Evolutionary conservation across 2,329 filamentous ascomycete species (phyloP).

Genomic region (Colletotrichum endophyticum): DNA sequence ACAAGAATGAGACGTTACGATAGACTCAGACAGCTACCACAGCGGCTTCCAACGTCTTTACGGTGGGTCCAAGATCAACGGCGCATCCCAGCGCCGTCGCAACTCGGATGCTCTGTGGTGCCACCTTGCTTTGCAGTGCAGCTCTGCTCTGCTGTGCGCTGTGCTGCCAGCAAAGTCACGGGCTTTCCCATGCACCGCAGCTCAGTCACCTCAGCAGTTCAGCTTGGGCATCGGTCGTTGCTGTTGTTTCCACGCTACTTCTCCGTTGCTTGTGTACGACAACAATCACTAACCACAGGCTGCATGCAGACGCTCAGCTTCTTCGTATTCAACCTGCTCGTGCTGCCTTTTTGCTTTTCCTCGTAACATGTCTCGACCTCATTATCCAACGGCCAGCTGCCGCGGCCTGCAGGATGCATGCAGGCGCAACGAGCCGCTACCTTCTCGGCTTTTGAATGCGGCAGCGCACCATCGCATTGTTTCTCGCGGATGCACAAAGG

Average conservation of each 20-base stretch:
- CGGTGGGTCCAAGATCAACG: neutral
- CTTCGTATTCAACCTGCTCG: neutral
- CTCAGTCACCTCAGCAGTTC: neutral
- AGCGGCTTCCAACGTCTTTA: neutral
- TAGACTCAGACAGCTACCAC: neutral
- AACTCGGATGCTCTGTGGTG: neutral
- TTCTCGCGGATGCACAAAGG: neutral
- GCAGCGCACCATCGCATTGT: neutral
- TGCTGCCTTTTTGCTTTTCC: neutral
- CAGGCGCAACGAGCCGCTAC: neutral
- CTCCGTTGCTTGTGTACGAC: neutral
- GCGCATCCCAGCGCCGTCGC: neutral
- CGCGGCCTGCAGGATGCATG: neutral
- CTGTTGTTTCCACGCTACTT: neutral
- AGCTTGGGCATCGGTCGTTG: neutral
- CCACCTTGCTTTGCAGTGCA: neutral
- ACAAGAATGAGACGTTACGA: conserved; percentile 5
- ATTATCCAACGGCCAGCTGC: neutral
- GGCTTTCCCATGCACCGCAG: neutral
- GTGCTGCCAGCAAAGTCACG: neutral
- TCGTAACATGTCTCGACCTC: neutral
- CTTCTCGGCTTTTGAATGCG: neutral
- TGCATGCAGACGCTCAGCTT: neutral
- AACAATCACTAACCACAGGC: neutral
- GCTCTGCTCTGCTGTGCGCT: neutral